Evolutionary conservation across 2,329 filamentous ascomycete genomes (phyloP).

Genomic region (Alternaria arborescens): DNA sequence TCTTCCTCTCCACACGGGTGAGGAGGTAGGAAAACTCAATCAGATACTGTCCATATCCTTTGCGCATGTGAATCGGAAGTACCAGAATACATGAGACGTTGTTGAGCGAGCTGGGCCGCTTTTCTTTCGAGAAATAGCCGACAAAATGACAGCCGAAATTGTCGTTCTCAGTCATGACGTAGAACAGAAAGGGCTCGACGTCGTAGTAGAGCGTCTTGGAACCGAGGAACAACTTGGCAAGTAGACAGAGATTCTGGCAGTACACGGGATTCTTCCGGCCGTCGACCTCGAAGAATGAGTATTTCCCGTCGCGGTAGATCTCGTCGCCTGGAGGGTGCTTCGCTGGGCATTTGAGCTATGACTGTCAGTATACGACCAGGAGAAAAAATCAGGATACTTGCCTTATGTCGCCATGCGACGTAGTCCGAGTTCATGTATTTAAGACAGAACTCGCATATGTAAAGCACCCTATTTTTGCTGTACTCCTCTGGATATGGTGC

Average conservation of each 20-base stretch:
- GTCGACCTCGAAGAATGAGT: constrained; percentile 97
- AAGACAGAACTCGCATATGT: constrained; percentile 98
- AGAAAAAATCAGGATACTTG: constrained; percentile 23
- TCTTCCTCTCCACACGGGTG: constrained; percentile 90
- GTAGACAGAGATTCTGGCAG: constrained; percentile 94
- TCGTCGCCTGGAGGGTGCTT: constrained; percentile 98
- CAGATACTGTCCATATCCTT: constrained; percentile 93
- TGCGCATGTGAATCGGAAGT: constrained; percentile 93
- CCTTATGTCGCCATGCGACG: constrained; percentile 95
- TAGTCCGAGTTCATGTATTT: constrained; percentile 99
- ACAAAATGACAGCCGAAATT: constrained; percentile 94
- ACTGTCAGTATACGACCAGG: constrained; percentile 30
- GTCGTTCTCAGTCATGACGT: constrained; percentile 94
- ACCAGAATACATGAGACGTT: constrained; percentile 98
- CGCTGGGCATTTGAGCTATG: constrained; percentile 80
- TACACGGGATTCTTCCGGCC: constrained; percentile 98
- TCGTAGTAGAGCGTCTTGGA: constrained; percentile 99
- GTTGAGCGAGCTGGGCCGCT: constrained; percentile 90
- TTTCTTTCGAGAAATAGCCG: constrained; percentile 99
- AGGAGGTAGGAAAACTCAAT: constrained; percentile 99
- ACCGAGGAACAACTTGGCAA: constrained; percentile 96
- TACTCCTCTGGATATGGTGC: constrained; percentile 98
- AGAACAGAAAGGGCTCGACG: constrained; percentile 96
- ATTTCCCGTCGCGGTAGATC: constrained; percentile 89
- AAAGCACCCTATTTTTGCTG: constrained; percentile 93